A percentile compares a stretch with the other conserved stretches of the same genome.
phyloP scores from a whole-genome alignment of 2,329 filamentous ascomycete genomes.

The Colletotrichum sp. region DNA sequence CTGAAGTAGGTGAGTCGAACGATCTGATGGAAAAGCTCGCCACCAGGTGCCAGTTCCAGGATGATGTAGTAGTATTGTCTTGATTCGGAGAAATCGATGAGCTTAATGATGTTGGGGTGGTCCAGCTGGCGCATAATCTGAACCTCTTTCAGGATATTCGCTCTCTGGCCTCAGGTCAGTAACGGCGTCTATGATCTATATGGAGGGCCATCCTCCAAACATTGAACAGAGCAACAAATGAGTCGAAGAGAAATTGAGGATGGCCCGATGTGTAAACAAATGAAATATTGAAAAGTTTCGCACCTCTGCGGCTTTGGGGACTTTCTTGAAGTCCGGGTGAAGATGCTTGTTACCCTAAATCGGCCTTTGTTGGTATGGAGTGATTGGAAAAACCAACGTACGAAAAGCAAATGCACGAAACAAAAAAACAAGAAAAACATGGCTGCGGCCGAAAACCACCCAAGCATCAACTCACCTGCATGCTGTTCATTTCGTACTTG shows the following conservation, averaged over 20 bases:
- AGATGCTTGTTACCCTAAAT: conserved; percentile 87
- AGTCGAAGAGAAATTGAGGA: conserved; percentile 31
- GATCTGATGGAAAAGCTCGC: conserved; percentile 98
- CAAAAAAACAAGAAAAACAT: conserved; percentile 23
- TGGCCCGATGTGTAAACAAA: conserved; percentile 33
- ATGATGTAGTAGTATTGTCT: conserved; percentile 97
- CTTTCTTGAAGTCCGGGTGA: conserved; percentile 96
- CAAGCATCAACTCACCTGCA: conserved; percentile 78
- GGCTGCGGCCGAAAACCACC: conserved; percentile 19
- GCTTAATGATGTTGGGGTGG: conserved; percentile 93
- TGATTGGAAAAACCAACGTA: conserved; percentile 24
- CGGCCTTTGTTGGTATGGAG: conserved; percentile 56
- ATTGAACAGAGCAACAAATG: conserved; percentile 24
- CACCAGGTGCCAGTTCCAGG: conserved; percentile 91
- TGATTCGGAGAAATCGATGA: conserved; percentile 93
- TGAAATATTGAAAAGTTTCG: conserved; percentile 53
- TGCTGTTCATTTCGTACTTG: conserved; percentile 98
- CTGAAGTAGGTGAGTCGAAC: conserved; percentile 98
- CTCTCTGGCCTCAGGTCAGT: conserved; percentile 66
- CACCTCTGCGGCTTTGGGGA: conserved; percentile 97
- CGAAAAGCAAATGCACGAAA: conserved; percentile 27
- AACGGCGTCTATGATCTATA: neutral
- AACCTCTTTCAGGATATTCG: conserved; percentile 98
- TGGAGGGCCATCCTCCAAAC: conserved; percentile 21
- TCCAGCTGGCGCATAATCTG: conserved; percentile 98